Base-by-base conservation (phyloP, 805 yeast species). In the Debaryomyces castellii region DNA sequence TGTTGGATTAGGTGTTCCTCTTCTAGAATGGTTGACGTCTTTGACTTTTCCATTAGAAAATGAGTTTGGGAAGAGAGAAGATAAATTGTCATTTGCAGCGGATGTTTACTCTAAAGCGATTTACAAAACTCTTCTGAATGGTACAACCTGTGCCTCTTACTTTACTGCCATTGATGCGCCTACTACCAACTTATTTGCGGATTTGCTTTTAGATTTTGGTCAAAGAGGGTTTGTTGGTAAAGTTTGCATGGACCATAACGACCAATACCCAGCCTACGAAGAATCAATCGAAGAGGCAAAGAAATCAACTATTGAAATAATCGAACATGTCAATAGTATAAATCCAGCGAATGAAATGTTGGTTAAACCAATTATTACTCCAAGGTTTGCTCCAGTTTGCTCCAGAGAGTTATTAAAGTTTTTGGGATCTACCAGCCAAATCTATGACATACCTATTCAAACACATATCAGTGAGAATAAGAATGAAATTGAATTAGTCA, bases 341-440 rank as follows among this genome's bases (percentile, higher is more conserved):
- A 87, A 85, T 49, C 84, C 88, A 2, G 50, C 54, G 0, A 70
- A 75, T 28, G 76, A 78, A 16, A 50, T 71, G 3, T 52, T 70
- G 49, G 76, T 92, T 12, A 69, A 76, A 41, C 96, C 98, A 0
- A 82, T 91, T 11, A 53, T 92, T 9, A 92, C 98, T 1, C 98
- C 99, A 7, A 71, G 99, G 47, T 92, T 92, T 70, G 98, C 98
- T 0, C 96, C 96, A 2, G 80, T 87, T 16, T 92, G 97, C 59
- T 74, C 89, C 3, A 67, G 78, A 20, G 77, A 80, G 41, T 69
- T 89, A 32, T 67, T 92, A 69, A 58, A 59, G 6, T 74, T 80
- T 73, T 71, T 91, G 44, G 95, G 95, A 2, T 63, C 74, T 5
- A 60, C 86, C 21, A 55, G 67, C 12, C 73, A 82, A n/a, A 54